Evolutionary conservation across 2,329 filamentous ascomycete species (phyloP), one percentile per base, ranked within the genome.

Genomic region (Neofusicoccum kwambonambiense): DNA sequence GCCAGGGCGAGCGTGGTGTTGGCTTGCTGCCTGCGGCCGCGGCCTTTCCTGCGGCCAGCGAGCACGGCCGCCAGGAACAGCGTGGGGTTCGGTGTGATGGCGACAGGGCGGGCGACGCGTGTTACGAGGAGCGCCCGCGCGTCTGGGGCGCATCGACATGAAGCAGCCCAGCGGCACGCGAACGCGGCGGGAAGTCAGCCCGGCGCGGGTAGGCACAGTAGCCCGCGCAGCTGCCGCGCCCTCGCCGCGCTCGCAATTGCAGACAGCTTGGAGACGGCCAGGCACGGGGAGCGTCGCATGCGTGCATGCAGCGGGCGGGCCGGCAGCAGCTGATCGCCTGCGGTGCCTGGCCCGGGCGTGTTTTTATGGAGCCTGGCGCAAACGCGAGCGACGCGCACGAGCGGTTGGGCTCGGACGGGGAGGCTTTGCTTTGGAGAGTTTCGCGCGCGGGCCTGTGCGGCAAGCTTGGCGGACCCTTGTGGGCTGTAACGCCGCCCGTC

Each of bases 1-100:
- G 41, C 22, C 9, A 11, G 34, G 54, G 54, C 27, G 27, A 31
- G 27, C 27, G 27, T 47, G 56, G 27, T 37, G 56, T 41, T 19
- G 41, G 31, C 42, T 27, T 39, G 56, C 41, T 60, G 56, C 56
- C 42, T 51, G 49, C 27, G 37, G 9, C 50, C 44, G 39, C 56
- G 56, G 56, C 56, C 56, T 60, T 19, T 19, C 22, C 56, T 60
- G 56, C 56, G 56, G 42, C 56, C 56, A 22, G 17, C 22, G 19
- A 35, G 56, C 56, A 47, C 41, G 54, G 54, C 41, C 31, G 56
- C 31, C 56, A 60, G 56, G 41, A 19, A 60, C 56, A 42, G 52
- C 17, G 15, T 39, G 11, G 37, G 41, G 19, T 31, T 35, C 31
- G 50, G 56, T 60, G 56, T 41, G 56, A 42, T 60, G 31, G 56